Evolutionary conservation across 176 grass and related monocot genomes (phyloP).

Genomic region (Otatea glauca): DNA sequence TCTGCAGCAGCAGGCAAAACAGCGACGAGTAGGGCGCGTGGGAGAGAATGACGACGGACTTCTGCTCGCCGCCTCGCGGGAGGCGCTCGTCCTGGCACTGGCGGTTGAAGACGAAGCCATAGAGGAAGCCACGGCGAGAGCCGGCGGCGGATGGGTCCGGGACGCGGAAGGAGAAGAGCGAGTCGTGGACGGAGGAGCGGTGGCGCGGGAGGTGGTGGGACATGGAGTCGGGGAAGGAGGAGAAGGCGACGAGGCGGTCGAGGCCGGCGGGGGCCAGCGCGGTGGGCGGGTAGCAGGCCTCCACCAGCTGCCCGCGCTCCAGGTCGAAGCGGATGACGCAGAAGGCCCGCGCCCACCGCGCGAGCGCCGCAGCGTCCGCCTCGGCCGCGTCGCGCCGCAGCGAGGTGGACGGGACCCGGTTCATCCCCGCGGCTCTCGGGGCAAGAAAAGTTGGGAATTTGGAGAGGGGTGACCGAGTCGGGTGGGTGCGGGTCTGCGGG

Average conservation of each 20-base stretch:
- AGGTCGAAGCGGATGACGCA: slow-evolving; percentile 96
- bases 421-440: slow-evolving; percentile 45
- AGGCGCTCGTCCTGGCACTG: slow-evolving; percentile 94
- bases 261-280: slow-evolving; percentile 63
- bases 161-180: slow-evolving; percentile 93
- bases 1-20: slow-evolving; percentile 85
- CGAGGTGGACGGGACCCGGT: slow-evolving; percentile 74
- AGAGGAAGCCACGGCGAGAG: slow-evolving; percentile 55
- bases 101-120: slow-evolving; percentile 98
- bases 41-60: slow-evolving; percentile 90
- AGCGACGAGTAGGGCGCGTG: slow-evolving; percentile 73
- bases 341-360: slow-evolving; percentile 81
- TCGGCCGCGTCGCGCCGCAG: slow-evolving; percentile 44
- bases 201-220: slow-evolving; percentile 93
- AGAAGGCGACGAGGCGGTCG: slow-evolving; percentile 87
- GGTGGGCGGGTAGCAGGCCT: slow-evolving; percentile 72
- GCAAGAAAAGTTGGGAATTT: neutral
- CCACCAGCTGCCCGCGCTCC: slow-evolving; percentile 88
- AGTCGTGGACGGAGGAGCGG: slow-evolving; percentile 91
- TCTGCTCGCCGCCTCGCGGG: slow-evolving; percentile 95
- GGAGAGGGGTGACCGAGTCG: neutral
- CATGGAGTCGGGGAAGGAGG: slow-evolving; percentile 99
- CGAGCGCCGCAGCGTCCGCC: slow-evolving; percentile 43
- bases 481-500: neutral
- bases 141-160: slow-evolving; percentile 37